Base-by-base conservation (phyloP, 768 basidiomycete genomes). In the Amyloporia xantha region DNA sequence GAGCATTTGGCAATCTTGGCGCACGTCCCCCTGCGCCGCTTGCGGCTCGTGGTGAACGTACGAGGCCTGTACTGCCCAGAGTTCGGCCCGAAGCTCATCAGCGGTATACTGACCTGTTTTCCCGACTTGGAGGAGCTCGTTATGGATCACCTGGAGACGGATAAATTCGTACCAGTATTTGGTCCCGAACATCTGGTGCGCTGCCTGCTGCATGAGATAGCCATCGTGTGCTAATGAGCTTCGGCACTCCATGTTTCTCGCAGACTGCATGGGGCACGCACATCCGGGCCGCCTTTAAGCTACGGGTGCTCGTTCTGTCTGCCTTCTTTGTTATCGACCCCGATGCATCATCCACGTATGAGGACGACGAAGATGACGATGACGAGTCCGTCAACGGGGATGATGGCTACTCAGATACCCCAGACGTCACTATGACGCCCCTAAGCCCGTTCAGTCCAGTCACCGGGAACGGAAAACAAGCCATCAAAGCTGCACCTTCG, bases 41-140 rank as follows among this genome's bases (percentile, higher is more conserved):
- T 54, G 2, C 48, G 47, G 13, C 36, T 54, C 36, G 19, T 27
- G 21, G 49, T 50, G 3, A 44, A 44, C 23, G 36, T 33, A n/a
- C 15, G 41, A 13, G 41, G 35, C 19, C 10, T 36, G 12, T 50
- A 23, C 13, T 41, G 21, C 19, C 23, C 35, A 27, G 26, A 44
- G 19, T 47, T 41, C 44, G 11, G 28, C 26, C 44, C 52, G 1
- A 6, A 15, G 5, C 2, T 54, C 4, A 24, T 54, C n/a, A 25
- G 13, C 4, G 37, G 38, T n/a, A 37, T 54, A 11, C 30, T 50
- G 12, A 7, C 23, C n/a, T n/a, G 17, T 11, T 41, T 50, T 5
- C 44, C 48, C 1, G 9, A 26, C 30, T 25, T 54, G 5, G 52
- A 54, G 28, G 52, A 54, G 35, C 25, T 54, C 24, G 23, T 43